These are phyloP conservation scores for Astrocystis sublimbata DNA, from an alignment of 495 filamentous ascomycete species.

Conservation along the genomic window DNA sequence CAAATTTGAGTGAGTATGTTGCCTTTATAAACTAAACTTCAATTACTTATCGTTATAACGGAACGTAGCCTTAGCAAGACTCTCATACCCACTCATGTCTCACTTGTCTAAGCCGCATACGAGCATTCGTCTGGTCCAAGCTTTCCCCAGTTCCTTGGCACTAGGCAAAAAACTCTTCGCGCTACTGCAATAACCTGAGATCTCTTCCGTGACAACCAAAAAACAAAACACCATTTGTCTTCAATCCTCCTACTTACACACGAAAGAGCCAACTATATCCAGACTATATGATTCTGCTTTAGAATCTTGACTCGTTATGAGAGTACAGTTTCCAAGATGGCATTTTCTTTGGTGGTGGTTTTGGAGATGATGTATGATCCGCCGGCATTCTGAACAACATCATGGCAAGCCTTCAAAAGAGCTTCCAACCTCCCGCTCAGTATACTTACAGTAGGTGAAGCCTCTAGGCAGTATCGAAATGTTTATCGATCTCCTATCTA, in stretches of 20 bases:
- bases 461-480: neutral
- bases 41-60: no score
- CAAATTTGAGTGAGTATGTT: no score
- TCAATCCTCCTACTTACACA: no score
- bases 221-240: neutral
- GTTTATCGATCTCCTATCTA: neutral
- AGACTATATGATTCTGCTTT: neutral
- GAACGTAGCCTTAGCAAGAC: no score
- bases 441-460: neutral
- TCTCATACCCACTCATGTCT: neutral
- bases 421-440: neutral
- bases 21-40: no score
- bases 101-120: neutral
- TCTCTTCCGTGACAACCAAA: neutral
- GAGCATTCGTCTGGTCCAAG: slow-evolving; percentile 9
- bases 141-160: slow-evolving; percentile 3
- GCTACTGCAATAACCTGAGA: neutral
- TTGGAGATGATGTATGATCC: neutral
- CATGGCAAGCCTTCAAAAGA: neutral
- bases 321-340: neutral
- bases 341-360: no score
- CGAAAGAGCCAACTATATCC: neutral
- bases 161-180: slow-evolving; percentile 10
- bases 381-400: neutral
- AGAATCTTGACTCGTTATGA: neutral